Evolutionary conservation across 495 filamentous ascomycete genomes (phyloP).

Genomic region (Aspergillus bridgeri): DNA sequence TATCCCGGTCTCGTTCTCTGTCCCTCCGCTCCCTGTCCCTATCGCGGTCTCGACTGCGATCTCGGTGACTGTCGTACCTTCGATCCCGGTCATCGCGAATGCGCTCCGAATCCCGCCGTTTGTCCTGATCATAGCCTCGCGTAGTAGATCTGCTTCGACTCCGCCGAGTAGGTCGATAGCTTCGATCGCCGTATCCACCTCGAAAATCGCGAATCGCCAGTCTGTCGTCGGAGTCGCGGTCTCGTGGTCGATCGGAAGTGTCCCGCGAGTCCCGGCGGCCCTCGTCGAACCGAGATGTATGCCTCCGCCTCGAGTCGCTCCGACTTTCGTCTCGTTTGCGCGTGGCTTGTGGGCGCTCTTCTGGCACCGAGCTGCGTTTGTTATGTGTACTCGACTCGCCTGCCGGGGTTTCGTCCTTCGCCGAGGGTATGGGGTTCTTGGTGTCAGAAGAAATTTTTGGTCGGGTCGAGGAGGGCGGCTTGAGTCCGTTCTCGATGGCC

Average conservation of each 20-base stretch:
- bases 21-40: slow-evolving; percentile 26
- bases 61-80: slow-evolving; percentile 33
- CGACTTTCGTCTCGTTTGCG: slow-evolving; percentile 33
- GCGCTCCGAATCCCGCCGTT: slow-evolving; percentile 21
- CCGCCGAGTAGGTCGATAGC: slow-evolving; percentile 35
- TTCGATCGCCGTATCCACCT: slow-evolving; percentile 30
- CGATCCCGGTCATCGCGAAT: slow-evolving; percentile 27
- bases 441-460: slow-evolving; percentile 28
- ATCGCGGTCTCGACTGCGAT: slow-evolving; percentile 24
- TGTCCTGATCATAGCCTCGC: slow-evolving; percentile 26
- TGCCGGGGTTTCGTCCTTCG: slow-evolving; percentile 28
- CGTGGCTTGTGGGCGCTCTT: slow-evolving; percentile 24
- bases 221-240: slow-evolving; percentile 35
- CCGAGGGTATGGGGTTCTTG: slow-evolving; percentile 27
- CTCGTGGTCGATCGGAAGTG: slow-evolving; percentile 32
- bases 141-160: slow-evolving; percentile 38
- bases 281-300: slow-evolving; percentile 33
- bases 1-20: slow-evolving; percentile 23
- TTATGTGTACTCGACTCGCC: slow-evolving; percentile 20
- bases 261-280: slow-evolving; percentile 35
- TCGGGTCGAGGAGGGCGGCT: slow-evolving; percentile 25
- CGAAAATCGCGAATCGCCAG: slow-evolving; percentile 36
- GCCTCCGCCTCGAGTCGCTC: slow-evolving; percentile 31
- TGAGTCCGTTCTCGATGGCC: slow-evolving; percentile 45
- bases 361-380: slow-evolving; percentile 30